Conservation (phyloP, 2,329 filamentous ascomycete genomes). For the Curvularia spicifera region DNA sequence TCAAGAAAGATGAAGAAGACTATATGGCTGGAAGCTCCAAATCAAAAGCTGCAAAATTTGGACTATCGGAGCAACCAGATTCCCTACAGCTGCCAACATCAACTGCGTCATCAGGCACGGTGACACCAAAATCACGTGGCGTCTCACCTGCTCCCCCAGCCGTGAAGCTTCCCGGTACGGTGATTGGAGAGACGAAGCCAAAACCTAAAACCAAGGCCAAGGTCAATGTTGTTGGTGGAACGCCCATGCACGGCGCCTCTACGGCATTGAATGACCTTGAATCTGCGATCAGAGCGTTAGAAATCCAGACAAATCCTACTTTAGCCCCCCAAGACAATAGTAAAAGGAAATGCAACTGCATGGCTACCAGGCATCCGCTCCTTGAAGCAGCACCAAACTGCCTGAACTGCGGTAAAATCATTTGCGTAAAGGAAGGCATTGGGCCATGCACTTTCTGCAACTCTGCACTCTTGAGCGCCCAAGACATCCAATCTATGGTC, state of each 20-base stretch:
- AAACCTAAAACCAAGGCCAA: constrained; percentile 64
- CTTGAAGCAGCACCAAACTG: constrained; percentile 94
- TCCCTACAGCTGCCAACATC: constrained; percentile 46
- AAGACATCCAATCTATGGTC: constrained; percentile 86
- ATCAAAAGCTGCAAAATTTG: constrained; percentile 52
- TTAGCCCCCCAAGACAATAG: constrained; percentile 62
- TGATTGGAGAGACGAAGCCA: constrained; percentile 77
- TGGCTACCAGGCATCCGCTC: constrained; percentile 84
- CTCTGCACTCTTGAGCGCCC: constrained; percentile 70
- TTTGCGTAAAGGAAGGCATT: constrained; percentile 91
- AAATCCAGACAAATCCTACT: constrained; percentile 88
- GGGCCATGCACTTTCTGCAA: constrained; percentile 94
- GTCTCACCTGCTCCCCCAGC: constrained; percentile 55
- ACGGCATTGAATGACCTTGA: constrained; percentile 71
- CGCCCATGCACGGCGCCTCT: constrained; percentile 81
- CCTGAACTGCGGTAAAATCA: constrained; percentile 88
- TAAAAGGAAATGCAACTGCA: constrained; percentile 81
- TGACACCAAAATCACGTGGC: constrained; percentile 46
- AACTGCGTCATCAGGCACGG: constrained; percentile 33
- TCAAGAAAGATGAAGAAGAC: constrained; percentile 75
- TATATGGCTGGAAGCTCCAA: constrained; percentile 65
- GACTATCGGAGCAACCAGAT: constrained; percentile 60
- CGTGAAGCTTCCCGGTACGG: constrained; percentile 68
- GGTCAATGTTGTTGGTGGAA: constrained; percentile 75
- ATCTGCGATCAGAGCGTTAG: constrained; percentile 84